Evolutionary conservation across 1,284 basidiomycete genomes (phyloP), one percentile per base, ranked within the genome.

Genomic region (Athelia sp.): DNA sequence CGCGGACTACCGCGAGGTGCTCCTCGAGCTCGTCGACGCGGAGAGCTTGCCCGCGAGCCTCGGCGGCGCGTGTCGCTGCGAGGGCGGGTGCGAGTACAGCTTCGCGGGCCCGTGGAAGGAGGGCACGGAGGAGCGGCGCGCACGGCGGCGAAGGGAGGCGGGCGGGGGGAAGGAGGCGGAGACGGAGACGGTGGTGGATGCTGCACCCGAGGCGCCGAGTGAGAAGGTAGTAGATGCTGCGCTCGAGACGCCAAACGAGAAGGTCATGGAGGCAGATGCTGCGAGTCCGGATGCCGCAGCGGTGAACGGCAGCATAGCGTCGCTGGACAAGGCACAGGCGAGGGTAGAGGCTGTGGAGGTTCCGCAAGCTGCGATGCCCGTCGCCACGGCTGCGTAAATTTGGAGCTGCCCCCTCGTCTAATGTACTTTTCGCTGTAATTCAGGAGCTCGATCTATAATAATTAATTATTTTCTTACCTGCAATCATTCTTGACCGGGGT

Each of bases 21-120:
- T 87, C 36, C 69, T 84, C 19, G 70, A 77, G 15, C 62, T 83
- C 36, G 65, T 86, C 46, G 77, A 82, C 54, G 74, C 70, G 11
- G 81, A 84, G 48, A 75, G 70, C 52, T 63, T 79, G 26, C 76
- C 76, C 4, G 36, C 52, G 17, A 44, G 52, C 29, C 61, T 78
- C 19, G 76, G 76, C 43, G 76, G 76, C 26, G 67, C 61, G 17
- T 87, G 84, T 61, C 78, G 72, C 2, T 87, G 84, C 60, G 64
- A 59, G 9, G 82, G 77, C 38, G 81, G 82, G 3, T 88, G 86
- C 56, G 72, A 73, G 50, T 57, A 77, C 54, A 82, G 80, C 54
- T 78, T 76, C 43, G 78, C 73, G 0, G 85, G 86, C 3, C 86
- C 85, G 19, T 87, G 85, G 85, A 70, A 81, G 66, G 76, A 82